Conservation (phyloP, 106 monocot species). For the Vanilla planifolia region DNA sequence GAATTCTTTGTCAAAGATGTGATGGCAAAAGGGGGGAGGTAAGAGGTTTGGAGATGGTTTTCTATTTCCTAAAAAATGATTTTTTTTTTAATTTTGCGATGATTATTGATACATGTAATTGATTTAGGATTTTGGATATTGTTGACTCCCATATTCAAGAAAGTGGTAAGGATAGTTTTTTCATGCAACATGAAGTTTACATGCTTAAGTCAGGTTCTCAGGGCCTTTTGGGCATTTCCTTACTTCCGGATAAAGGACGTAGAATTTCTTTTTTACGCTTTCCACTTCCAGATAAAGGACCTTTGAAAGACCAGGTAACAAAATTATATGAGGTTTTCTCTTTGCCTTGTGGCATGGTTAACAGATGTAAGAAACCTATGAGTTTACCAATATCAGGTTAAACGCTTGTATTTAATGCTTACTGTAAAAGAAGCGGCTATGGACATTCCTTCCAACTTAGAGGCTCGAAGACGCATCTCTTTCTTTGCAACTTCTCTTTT, state of each 20-base stretch:
- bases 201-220: conserved; percentile 36
- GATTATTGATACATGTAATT: conserved; percentile 8
- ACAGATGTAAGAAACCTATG: conserved; percentile 5
- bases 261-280: conserved; percentile 20
- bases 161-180: conserved; percentile 12
- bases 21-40: conserved; percentile 46
- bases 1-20: conserved; percentile 62
- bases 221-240: not conserved
- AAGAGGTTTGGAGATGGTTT: not conserved
- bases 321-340: not conserved
- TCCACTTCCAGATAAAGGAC: conserved; percentile 37
- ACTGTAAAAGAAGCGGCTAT: conserved; percentile 48
- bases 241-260: not conserved
- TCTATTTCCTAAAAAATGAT: not conserved
- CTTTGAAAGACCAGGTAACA: conserved; percentile 38
- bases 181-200: conserved; percentile 18
- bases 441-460: conserved; percentile 58
- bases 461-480: conserved; percentile 62
- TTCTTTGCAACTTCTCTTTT: conserved; percentile 78
- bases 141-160: conserved; percentile 28
- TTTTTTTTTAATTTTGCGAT: no score
- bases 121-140: conserved; percentile 41
- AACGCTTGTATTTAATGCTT: conserved; percentile 59
- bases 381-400: conserved; percentile 31
- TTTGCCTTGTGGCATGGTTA: not conserved